Evolutionary conservation across 2,329 filamentous ascomycete genomes (phyloP).

Genomic region (Scedosporium minutisporum): DNA sequence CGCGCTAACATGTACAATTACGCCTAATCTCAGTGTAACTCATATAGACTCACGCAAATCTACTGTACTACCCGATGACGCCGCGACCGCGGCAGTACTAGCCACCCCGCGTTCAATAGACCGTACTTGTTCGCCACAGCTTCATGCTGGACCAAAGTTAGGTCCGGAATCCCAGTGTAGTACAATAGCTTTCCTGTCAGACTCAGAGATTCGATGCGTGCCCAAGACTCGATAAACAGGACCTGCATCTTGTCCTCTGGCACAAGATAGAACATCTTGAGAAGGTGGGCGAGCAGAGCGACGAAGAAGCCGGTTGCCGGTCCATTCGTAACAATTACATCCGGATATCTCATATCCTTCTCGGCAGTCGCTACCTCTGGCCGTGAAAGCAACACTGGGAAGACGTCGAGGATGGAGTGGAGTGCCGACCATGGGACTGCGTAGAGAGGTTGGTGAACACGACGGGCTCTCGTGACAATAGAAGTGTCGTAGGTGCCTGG

Average conservation of each 20-base stretch:
- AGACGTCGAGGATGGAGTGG: slow-evolving; percentile 52
- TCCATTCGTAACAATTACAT: slow-evolving; percentile 79
- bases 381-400: slow-evolving; percentile 41
- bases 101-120: slow-evolving; percentile 17
- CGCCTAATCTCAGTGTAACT: slow-evolving; percentile 1
- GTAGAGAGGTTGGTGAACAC: slow-evolving; percentile 70
- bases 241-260: slow-evolving; percentile 54
- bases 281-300: slow-evolving; percentile 35
- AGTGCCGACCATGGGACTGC: slow-evolving; percentile 64
- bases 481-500: slow-evolving; percentile 52
- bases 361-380: slow-evolving; percentile 12
- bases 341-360: slow-evolving; percentile 38
- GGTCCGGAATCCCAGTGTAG: slow-evolving; percentile 54
- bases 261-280: slow-evolving; percentile 36
- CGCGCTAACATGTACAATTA: slow-evolving; percentile 5
- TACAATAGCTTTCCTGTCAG: slow-evolving; percentile 72
- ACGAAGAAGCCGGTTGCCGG: slow-evolving; percentile 81
- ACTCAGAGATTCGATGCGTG: slow-evolving; percentile 72
- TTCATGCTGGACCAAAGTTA: slow-evolving; percentile 76
- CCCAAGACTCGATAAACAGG: slow-evolving; percentile 89
- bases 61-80: slow-evolving; percentile 1
- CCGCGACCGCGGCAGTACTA: neutral
- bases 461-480: slow-evolving; percentile 64
- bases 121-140: slow-evolving; percentile 42
- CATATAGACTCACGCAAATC: slow-evolving; percentile 1